Evolutionary conservation across 768 basidiomycete genomes (phyloP).

Genomic region (Boletus reticulatus): DNA sequence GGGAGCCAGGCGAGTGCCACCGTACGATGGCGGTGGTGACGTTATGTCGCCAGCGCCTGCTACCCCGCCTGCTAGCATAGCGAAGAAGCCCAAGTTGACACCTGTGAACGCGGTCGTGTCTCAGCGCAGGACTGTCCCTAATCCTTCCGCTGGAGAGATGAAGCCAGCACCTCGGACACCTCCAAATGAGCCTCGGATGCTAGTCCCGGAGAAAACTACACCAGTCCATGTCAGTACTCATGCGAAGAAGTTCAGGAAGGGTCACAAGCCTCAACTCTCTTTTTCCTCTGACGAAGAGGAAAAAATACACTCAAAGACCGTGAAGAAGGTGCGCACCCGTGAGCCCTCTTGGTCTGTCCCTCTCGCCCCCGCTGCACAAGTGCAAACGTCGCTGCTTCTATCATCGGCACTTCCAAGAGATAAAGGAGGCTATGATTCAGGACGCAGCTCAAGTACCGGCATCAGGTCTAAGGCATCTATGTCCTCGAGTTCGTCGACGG

Average conservation of each 20-base stretch:
- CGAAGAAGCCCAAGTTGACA: slow-evolving; percentile 15
- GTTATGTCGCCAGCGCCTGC: neutral
- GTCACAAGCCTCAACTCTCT: slow-evolving; percentile 40
- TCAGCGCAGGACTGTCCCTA: slow-evolving; percentile 4
- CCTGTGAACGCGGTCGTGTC: neutral
- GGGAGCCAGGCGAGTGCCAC: slow-evolving; percentile 48
- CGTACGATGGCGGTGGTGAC: slow-evolving; percentile 39
- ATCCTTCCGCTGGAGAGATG: slow-evolving; percentile 1
- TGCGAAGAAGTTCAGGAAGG: slow-evolving; percentile 30
- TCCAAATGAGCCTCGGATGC: slow-evolving; percentile 11
- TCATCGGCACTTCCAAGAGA: slow-evolving; percentile 15
- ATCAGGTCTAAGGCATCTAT: slow-evolving; percentile 22
- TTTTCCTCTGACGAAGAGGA: slow-evolving; percentile 79
- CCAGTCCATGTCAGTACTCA: slow-evolving; percentile 11
- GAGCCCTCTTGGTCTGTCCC: slow-evolving; percentile 34
- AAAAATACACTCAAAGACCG: slow-evolving; percentile 53
- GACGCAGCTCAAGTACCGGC: slow-evolving; percentile 17
- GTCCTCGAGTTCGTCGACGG: slow-evolving; percentile 32
- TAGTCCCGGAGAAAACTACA: slow-evolving; percentile 18
- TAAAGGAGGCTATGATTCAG: slow-evolving; percentile 12
- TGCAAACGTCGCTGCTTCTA: slow-evolving; percentile 21
- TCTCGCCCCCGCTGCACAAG: slow-evolving; percentile 21
- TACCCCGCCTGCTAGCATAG: slow-evolving; percentile 10
- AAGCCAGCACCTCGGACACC: slow-evolving; percentile 25
- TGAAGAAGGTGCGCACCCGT: slow-evolving; percentile 56